A percentile compares a stretch with the other conserved stretches of the same genome.
Evolutionary conservation across 148 eudicot genomes (phyloP).

Genomic region (Hydrangea macrophylla): DNA sequence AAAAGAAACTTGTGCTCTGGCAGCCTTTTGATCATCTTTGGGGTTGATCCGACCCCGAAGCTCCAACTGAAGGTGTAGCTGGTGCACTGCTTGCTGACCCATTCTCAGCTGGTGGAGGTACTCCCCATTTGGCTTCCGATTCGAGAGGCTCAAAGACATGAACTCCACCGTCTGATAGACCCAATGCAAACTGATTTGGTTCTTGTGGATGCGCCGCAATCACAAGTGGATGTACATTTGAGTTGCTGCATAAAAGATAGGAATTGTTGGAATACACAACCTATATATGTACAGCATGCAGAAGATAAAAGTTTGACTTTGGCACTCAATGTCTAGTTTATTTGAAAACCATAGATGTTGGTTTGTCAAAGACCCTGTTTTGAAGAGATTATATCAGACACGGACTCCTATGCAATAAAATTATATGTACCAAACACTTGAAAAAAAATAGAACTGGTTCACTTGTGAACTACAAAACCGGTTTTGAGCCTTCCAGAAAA

Average conservation of each 20-base stretch:
- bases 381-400: too few relatives aligned
- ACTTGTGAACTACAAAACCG: too few relatives aligned
- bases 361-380: too few relatives aligned
- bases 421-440: too few relatives aligned
- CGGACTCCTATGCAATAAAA: too few relatives aligned
- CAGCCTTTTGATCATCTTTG: slow-evolving; percentile 49
- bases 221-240: slow-evolving; percentile 75
- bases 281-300: background rate
- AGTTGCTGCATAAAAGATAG: slow-evolving; percentile 39
- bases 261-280: background rate
- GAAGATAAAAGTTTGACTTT: background rate
- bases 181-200: slow-evolving; percentile 81
- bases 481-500: too few relatives aligned
- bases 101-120: slow-evolving; percentile 67
- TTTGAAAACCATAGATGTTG: too few relatives aligned
- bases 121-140: slow-evolving; percentile 82
- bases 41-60: slow-evolving; percentile 73
- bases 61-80: slow-evolving; percentile 60
- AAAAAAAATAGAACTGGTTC: too few relatives aligned
- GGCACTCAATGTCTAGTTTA: background rate
- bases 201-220: slow-evolving; percentile 90
- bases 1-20: slow-evolving; percentile 7
- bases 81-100: slow-evolving; percentile 65
- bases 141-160: slow-evolving; percentile 85
- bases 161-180: slow-evolving; percentile 86